These are phyloP conservation scores for Orbilia oligospora DNA, from an alignment of 2,329 filamentous ascomycete genomes.

Conservation along the genomic window DNA sequence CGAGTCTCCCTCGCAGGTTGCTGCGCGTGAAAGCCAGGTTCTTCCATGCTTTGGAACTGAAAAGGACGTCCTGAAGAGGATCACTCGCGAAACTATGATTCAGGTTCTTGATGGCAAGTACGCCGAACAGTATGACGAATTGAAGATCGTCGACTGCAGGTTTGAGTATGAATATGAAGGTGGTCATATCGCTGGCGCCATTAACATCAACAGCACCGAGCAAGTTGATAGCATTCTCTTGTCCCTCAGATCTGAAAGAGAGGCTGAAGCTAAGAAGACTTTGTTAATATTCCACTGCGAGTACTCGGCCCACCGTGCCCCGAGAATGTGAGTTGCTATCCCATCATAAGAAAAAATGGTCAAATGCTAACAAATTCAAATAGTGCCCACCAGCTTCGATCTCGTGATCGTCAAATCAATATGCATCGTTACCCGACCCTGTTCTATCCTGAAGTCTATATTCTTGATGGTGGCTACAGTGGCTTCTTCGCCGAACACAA, in stretches of 20 bases:
- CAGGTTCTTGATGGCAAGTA: constrained; percentile 90
- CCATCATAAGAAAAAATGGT: not conserved
- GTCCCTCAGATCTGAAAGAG: constrained; percentile 65
- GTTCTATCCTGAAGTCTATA: constrained; percentile 97
- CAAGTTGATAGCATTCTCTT: constrained; percentile 83
- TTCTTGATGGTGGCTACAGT: constrained; percentile 95
- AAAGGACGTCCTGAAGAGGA: constrained; percentile 89
- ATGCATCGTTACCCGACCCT: constrained; percentile 81
- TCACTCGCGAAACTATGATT: constrained; percentile 83
- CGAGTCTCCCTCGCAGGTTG: constrained; percentile 63
- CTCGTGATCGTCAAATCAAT: constrained; percentile 88
- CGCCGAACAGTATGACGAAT: constrained; percentile 80
- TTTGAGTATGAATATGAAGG: constrained; percentile 99
- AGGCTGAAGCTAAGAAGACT: constrained; percentile 77
- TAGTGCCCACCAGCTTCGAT: constrained; percentile 87
- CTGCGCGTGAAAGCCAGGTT: constrained; percentile 74
- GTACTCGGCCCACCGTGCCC: constrained; percentile 95
- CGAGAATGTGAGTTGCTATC: constrained; percentile 78
- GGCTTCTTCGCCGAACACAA: constrained; percentile 87
- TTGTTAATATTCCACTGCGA: constrained; percentile 96
- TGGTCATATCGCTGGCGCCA: constrained; percentile 90
- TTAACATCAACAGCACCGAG: constrained; percentile 99
- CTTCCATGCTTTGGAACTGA: constrained; percentile 88
- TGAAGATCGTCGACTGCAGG: constrained; percentile 92
- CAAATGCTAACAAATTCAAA: constrained; percentile 30